Percentiles rank a stretch among this genome's conserved stretches.
These are phyloP conservation scores for Clonostachys solani DNA, from an alignment of 2,329 filamentous ascomycete genomes.

Conservation along the genomic window DNA sequence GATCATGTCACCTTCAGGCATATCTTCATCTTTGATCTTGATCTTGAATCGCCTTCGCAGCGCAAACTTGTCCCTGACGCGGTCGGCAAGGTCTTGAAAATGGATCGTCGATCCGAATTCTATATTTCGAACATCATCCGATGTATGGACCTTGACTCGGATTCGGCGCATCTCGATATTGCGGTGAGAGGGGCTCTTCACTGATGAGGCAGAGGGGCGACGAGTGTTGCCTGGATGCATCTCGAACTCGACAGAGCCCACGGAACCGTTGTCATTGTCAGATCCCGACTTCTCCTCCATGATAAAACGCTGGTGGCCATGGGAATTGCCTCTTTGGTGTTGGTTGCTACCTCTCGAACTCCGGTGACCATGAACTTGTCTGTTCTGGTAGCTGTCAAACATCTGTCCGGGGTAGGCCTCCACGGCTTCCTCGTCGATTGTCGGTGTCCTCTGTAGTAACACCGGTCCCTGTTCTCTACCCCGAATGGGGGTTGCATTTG, in stretches of 20 bases:
- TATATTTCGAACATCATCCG: slow-evolving; percentile 87
- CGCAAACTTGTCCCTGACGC: slow-evolving; percentile 83
- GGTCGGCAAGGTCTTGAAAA: slow-evolving; percentile 73
- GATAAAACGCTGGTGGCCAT: slow-evolving; percentile 56
- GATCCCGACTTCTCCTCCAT: slow-evolving; percentile 81
- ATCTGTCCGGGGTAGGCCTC: slow-evolving; percentile 66
- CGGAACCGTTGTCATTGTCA: slow-evolving; percentile 64
- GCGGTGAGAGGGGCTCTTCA: slow-evolving; percentile 51
- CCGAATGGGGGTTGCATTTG: slow-evolving; percentile 39
- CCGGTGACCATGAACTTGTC: slow-evolving; percentile 8
- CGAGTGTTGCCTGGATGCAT: slow-evolving; percentile 58
- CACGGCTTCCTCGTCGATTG: slow-evolving; percentile 42
- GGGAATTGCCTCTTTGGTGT: slow-evolving; percentile 14
- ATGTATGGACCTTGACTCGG: slow-evolving; percentile 85
- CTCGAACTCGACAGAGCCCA: slow-evolving; percentile 77
- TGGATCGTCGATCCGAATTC: slow-evolving; percentile 72
- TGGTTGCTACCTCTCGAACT: slow-evolving; percentile 21
- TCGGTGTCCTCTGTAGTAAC: slow-evolving; percentile 18
- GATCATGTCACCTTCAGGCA: slow-evolving; percentile 81
- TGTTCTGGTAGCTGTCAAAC: slow-evolving; percentile 55
- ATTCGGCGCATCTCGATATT: slow-evolving; percentile 72
- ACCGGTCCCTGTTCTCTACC: slow-evolving; percentile 29
- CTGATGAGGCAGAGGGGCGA: slow-evolving; percentile 35
- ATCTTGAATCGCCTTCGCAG: slow-evolving; percentile 78
- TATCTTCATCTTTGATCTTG: slow-evolving; percentile 79